Evolutionary conservation across 2,329 filamentous ascomycete species (phyloP).

Genomic region (Claviceps humidiphila): DNA sequence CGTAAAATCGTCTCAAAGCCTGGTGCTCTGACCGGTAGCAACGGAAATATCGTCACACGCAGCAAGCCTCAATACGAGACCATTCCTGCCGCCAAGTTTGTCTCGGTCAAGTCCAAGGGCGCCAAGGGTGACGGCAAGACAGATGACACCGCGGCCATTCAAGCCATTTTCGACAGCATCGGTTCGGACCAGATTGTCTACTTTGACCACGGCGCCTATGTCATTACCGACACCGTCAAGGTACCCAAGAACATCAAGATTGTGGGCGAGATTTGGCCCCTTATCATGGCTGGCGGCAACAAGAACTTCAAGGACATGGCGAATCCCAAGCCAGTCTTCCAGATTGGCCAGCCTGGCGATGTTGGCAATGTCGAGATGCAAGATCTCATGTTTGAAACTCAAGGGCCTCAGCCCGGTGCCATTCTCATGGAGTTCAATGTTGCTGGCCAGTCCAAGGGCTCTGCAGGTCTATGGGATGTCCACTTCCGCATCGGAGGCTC

Average conservation of each 20-base stretch:
- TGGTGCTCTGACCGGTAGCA: slow-evolving; percentile 44
- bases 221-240: slow-evolving; percentile 55
- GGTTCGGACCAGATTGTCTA: slow-evolving; percentile 53
- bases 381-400: slow-evolving; percentile 75
- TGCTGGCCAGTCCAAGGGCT: slow-evolving; percentile 50
- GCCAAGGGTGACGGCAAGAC: slow-evolving; percentile 78
- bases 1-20: slow-evolving; percentile 49
- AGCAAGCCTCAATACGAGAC: slow-evolving; percentile 80
- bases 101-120: slow-evolving; percentile 71
- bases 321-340: slow-evolving; percentile 74
- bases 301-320: slow-evolving; percentile 57
- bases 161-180: slow-evolving; percentile 59
- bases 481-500: slow-evolving; percentile 87
- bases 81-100: slow-evolving; percentile 53
- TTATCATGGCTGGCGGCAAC: slow-evolving; percentile 70
- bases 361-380: slow-evolving; percentile 73
- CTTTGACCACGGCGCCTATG: slow-evolving; percentile 63
- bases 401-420: slow-evolving; percentile 71
- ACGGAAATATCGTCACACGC: slow-evolving; percentile 64
- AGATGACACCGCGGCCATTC: slow-evolving; percentile 78
- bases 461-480: slow-evolving; percentile 83
- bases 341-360: slow-evolving; percentile 67
- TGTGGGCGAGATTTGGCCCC: slow-evolving; percentile 80
- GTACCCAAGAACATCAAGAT: slow-evolving; percentile 74
- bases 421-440: slow-evolving; percentile 91